Evolutionary conservation across 139 green algal genomes (phyloP).

Genomic region (Picochlorum sp.): DNA sequence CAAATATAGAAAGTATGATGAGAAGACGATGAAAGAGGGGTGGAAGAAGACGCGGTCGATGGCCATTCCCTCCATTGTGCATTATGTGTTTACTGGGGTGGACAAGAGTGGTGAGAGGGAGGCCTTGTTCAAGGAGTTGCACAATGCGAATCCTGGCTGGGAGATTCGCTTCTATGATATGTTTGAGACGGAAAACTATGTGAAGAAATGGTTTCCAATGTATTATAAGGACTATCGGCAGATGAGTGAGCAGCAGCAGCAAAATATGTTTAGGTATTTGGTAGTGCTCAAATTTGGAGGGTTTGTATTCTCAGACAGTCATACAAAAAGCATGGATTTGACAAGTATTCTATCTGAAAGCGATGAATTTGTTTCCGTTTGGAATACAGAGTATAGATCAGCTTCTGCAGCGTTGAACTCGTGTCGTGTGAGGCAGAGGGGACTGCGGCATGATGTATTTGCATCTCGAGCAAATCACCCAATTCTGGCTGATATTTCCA

Average conservation of each 20-base stretch:
- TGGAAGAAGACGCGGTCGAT: constrained; percentile 41
- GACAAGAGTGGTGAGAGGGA: constrained; percentile 7
- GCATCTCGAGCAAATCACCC: constrained; percentile 74
- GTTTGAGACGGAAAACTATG: constrained; percentile 43
- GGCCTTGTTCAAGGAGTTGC: constrained; percentile 35
- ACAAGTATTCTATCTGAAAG: constrained; percentile 42
- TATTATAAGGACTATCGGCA: not conserved
- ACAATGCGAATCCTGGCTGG: constrained; percentile 55
- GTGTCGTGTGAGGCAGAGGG: constrained; percentile 33
- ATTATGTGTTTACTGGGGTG: constrained; percentile 66
- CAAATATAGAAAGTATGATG: not conserved
- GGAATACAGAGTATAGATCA: constrained; percentile 66
- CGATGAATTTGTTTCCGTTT: constrained; percentile 83
- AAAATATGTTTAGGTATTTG: constrained; percentile 49
- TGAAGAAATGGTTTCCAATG: constrained; percentile 45
- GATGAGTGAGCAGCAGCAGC: not conserved
- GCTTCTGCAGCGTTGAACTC: constrained; percentile 11
- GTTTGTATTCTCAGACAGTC: constrained; percentile 39
- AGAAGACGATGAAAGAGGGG: not conserved
- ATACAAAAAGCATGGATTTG: not conserved
- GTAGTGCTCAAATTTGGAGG: constrained; percentile 67
- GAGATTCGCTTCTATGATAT: constrained; percentile 75
- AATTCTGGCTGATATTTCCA: constrained; percentile 48
- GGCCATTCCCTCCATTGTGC: constrained; percentile 70
- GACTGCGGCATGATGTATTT: constrained; percentile 71